Percentiles rank a stretch among this genome's conserved stretches.
Conservation (phyloP, 129 eudicot species). For the Centrapalus pauciflorus region DNA sequence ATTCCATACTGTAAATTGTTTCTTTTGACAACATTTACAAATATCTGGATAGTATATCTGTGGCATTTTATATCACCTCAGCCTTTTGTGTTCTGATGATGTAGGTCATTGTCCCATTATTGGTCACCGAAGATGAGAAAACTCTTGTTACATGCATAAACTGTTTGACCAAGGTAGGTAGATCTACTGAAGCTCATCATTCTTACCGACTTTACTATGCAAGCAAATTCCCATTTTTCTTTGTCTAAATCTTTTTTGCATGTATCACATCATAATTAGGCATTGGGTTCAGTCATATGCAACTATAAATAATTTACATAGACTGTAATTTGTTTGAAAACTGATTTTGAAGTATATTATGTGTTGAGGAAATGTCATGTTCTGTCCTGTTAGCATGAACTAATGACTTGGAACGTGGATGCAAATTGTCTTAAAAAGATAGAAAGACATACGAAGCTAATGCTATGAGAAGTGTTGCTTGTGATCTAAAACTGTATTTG, state of each 20-base stretch:
- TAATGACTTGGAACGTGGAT: too few species aligned
- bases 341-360: too few species aligned
- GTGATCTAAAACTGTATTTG: neutral
- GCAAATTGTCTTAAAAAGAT: too few species aligned
- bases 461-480: too few species aligned
- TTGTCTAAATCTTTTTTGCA: neutral
- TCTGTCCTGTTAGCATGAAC: too few species aligned
- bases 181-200: slow-evolving; percentile 1
- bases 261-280: neutral
- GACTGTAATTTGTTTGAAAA: too few species aligned
- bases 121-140: slow-evolving; percentile 89
- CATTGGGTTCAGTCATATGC: neutral
- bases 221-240: neutral
- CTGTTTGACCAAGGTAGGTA: slow-evolving; percentile 85
- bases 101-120: slow-evolving; percentile 83
- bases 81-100: slow-evolving; percentile 8
- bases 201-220: neutral
- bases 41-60: neutral
- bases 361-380: too few species aligned
- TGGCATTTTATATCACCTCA: neutral
- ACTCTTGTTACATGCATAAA: slow-evolving; percentile 87
- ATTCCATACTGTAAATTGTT: slow-evolving; percentile 1
- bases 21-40: neutral
- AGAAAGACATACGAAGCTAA: too few species aligned
- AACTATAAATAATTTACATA: too few species aligned